Evolutionary conservation across 306 rosid species (phyloP).

Genomic region (Arachis hypogaea): DNA sequence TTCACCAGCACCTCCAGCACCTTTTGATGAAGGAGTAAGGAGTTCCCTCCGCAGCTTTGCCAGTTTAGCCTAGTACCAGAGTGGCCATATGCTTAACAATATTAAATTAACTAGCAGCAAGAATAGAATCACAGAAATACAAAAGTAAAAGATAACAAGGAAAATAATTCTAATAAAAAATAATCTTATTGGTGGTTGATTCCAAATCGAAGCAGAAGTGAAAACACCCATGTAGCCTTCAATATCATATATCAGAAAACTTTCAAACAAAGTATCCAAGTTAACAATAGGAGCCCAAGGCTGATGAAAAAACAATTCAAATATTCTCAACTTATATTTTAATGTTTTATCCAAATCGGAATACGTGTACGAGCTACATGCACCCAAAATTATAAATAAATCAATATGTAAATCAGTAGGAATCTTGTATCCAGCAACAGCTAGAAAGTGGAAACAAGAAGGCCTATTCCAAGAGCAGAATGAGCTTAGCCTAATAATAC

Average conservation of each 20-base stretch:
- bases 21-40: conserved; percentile 83
- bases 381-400: background rate
- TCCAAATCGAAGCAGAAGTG: conserved; percentile 17
- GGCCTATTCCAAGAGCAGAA: conserved; percentile 1
- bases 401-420: background rate
- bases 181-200: conserved; percentile 11
- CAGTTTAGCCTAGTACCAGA: conserved; percentile 83
- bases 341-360: background rate
- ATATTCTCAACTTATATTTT: background rate
- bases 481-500: background rate
- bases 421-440: background rate
- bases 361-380: background rate
- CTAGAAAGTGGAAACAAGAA: background rate
- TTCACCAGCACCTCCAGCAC: conserved; percentile 96
- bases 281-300: conserved; percentile 9
- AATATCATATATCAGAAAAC: conserved; percentile 12
- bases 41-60: conserved; percentile 95
- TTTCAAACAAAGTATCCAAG: conserved; percentile 21
- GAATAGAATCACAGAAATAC: background rate
- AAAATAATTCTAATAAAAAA: background rate
- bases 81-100: conserved; percentile 27
- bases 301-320: conserved; percentile 12
- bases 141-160: background rate
- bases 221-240: conserved; percentile 23
- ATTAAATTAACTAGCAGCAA: conserved; percentile 33